Percentiles rank a stretch among this genome's conserved stretches.
phyloP scores from a whole-genome alignment of 2,329 filamentous ascomycete species.

The Aplosporella prunicola region DNA sequence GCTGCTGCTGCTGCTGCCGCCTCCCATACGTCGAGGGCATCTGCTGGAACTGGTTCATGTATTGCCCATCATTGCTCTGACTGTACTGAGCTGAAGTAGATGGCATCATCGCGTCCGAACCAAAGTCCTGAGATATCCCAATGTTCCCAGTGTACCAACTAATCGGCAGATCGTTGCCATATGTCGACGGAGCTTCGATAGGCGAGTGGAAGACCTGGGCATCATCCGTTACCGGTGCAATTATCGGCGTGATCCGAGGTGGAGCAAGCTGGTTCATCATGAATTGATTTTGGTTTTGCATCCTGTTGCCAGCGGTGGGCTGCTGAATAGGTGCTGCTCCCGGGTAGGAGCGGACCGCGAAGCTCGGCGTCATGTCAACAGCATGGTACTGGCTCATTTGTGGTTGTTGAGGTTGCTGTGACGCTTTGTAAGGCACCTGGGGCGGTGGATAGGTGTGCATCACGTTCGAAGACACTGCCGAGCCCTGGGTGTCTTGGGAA shows the following conservation, averaged over 20 bases:
- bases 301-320: slow-evolving; percentile 22
- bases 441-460: slow-evolving; percentile 33
- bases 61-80: slow-evolving; percentile 10
- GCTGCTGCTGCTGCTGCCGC: slow-evolving; percentile 21
- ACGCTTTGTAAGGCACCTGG: slow-evolving; percentile 13
- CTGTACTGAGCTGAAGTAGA: slow-evolving; percentile 16
- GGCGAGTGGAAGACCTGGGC: slow-evolving; percentile 25
- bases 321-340: no score
- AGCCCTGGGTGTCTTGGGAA: neutral
- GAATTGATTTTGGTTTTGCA: slow-evolving; percentile 11
- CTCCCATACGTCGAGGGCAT: slow-evolving; percentile 21
- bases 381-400: slow-evolving; percentile 17
- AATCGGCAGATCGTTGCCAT: slow-evolving; percentile 12
- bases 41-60: slow-evolving; percentile 17
- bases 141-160: slow-evolving; percentile 21
- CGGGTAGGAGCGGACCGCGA: slow-evolving; percentile 25
- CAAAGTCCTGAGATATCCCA: slow-evolving; percentile 19
- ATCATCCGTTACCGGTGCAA: slow-evolving; percentile 15
- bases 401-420: neutral
- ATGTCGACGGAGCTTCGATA: slow-evolving; percentile 16
- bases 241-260: slow-evolving; percentile 1
- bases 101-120: slow-evolving; percentile 22
- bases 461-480: slow-evolving; percentile 13
- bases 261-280: slow-evolving; percentile 1
- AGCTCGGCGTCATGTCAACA: slow-evolving; percentile 15